phyloP scores from a whole-genome alignment of 2,329 filamentous ascomycete species.

The Monilinia fructicola region DNA sequence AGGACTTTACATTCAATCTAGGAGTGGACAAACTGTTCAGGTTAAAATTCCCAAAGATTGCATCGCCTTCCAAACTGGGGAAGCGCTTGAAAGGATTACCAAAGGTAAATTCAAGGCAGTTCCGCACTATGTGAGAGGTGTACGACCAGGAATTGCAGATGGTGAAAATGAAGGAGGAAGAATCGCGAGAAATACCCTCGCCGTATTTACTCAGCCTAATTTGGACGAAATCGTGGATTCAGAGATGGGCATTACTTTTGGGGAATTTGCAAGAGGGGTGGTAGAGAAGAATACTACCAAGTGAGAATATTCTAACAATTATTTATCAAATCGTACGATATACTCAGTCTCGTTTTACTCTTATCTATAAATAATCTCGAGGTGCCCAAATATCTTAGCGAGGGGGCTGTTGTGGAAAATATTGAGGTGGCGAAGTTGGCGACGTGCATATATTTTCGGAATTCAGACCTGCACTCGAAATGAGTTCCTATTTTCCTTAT shows the following conservation, averaged over 20 bases:
- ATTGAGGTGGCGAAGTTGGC: conserved; percentile 1
- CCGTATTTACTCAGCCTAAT: conserved; percentile 97
- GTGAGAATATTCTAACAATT: conserved; percentile 24
- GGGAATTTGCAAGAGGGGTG: conserved; percentile 61
- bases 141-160: conserved; percentile 51
- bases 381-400: conserved; percentile 12
- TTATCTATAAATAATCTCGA: neutral
- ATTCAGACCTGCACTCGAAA: neutral
- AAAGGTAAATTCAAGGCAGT: conserved; percentile 90
- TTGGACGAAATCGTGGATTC: conserved; percentile 75
- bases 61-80: conserved; percentile 93
- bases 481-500: neutral
- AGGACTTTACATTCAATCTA: conserved; percentile 91
- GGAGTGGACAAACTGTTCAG: conserved; percentile 79
- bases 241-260: conserved; percentile 67
- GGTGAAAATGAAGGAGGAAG: conserved; percentile 47
- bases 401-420: conserved; percentile 1
- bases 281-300: conserved; percentile 42
- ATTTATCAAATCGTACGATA: neutral
- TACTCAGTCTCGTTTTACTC: neutral
- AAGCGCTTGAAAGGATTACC: conserved; percentile 88
- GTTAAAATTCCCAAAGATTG: conserved; percentile 88
- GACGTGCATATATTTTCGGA: neutral
- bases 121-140: conserved; percentile 89
- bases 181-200: conserved; percentile 82